Conservation (phyloP, 208 protist species). For the Angomonas ambiguus region DNA sequence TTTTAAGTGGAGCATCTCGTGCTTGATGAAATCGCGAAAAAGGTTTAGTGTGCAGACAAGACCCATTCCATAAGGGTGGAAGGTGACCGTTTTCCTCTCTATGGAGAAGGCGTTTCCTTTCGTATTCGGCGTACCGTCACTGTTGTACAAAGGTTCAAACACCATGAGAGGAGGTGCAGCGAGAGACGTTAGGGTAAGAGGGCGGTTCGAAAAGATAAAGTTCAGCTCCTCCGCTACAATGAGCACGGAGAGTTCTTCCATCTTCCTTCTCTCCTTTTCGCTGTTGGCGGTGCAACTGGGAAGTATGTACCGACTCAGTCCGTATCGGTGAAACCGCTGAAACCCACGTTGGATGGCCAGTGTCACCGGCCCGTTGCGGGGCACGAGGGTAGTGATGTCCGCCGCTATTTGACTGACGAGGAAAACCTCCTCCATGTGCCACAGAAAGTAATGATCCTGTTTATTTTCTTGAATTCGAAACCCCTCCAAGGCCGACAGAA, state of each 20-base stretch:
- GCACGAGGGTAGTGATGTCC: neutral
- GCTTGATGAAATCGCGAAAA: neutral
- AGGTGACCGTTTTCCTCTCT: neutral
- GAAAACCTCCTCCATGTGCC: constrained; percentile 1
- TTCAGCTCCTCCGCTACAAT: constrained; percentile 1
- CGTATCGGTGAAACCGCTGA: neutral
- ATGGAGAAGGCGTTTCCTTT: neutral
- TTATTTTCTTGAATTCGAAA: neutral
- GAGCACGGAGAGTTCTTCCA: neutral
- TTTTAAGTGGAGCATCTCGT: neutral
- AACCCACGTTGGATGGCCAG: constrained; percentile 1
- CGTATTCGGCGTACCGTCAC: neutral
- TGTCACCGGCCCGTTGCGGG: neutral
- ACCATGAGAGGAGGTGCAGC: constrained; percentile 1
- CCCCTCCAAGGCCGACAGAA: constrained; percentile 1
- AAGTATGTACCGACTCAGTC: neutral
- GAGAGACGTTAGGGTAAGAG: neutral
- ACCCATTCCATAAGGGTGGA: neutral
- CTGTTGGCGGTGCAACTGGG: neutral
- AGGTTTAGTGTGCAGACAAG: neutral
- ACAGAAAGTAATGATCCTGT: neutral
- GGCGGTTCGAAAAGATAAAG: neutral
- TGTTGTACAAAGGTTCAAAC: neutral
- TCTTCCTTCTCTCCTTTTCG: constrained; percentile 4
- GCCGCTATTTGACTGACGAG: neutral